These are phyloP conservation scores for Parastagonospora avenae DNA, from an alignment of 2,329 filamentous ascomycete genomes.

Conservation along the genomic window DNA sequence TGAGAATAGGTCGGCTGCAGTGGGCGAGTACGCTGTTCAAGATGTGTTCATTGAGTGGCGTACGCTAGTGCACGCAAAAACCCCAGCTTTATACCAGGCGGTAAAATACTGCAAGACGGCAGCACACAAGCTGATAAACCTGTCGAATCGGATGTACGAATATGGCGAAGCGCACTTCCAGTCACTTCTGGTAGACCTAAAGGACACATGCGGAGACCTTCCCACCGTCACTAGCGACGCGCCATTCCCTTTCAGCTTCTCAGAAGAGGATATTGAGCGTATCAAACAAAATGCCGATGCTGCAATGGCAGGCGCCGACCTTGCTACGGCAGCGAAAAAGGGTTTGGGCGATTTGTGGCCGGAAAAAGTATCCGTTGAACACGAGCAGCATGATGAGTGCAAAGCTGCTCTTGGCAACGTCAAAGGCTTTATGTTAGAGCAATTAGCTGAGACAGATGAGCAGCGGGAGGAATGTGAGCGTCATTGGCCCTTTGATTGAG, in stretches of 20 bases:
- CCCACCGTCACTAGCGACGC: constrained; percentile 1
- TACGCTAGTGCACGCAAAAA: constrained; percentile 12
- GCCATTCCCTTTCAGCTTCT: constrained; percentile 9
- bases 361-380: constrained; percentile 9
- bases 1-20: constrained; percentile 9
- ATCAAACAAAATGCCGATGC: constrained; percentile 9
- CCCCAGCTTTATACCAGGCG: constrained; percentile 5
- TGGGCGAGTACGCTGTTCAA: constrained; percentile 7
- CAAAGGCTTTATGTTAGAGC: constrained; percentile 6
- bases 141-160: constrained; percentile 13
- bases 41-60: constrained; percentile 15
- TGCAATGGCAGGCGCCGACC: constrained; percentile 10
- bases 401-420: constrained; percentile 8
- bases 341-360: constrained; percentile 9
- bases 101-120: constrained; percentile 11
- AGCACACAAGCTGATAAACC: constrained; percentile 11
- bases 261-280: constrained; percentile 11
- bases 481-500: constrained; percentile 4
- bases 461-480: neutral
- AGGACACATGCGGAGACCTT: constrained; percentile 8
- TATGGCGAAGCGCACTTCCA: constrained; percentile 16
- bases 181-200: constrained; percentile 10
- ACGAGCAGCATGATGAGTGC: constrained; percentile 8
- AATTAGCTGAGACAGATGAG: constrained; percentile 7
- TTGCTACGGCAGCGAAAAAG: constrained; percentile 6